These are phyloP conservation scores for Dictyostelium citrinum DNA, from an alignment of 78 protist genomes.

Conservation along the genomic window DNA sequence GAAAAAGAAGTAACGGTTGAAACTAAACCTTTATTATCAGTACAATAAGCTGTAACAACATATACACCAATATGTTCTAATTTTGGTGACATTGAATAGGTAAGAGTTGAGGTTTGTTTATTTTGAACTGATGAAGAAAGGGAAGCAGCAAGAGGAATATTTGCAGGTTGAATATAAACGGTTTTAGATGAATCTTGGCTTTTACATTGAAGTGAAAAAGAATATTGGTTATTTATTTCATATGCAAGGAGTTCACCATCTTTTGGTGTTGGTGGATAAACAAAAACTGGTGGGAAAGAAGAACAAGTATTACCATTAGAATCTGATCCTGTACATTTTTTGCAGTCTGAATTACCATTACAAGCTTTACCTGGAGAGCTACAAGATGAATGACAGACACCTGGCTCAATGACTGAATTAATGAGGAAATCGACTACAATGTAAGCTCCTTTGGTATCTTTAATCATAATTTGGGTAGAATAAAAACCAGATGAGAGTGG, in stretches of 20 bases:
- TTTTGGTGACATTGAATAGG: not conserved
- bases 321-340: not conserved
- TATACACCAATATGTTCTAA: not conserved
- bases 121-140: not conserved
- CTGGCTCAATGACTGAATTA: not conserved
- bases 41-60: slow-evolving; percentile 14
- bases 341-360: not conserved
- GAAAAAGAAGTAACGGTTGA: slow-evolving; percentile 24
- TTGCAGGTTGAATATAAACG: not conserved
- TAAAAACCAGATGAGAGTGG: slow-evolving; percentile 4
- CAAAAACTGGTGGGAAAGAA: not conserved
- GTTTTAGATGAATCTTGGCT: not conserved
- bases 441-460: not conserved
- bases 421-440: slow-evolving; percentile 62
- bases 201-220: not conserved
- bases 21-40: not conserved
- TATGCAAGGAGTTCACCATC: not conserved
- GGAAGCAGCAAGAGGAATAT: not conserved
- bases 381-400: slow-evolving; percentile 8
- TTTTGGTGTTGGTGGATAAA: not conserved
- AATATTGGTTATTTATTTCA: not conserved
- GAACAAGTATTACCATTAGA: not conserved
- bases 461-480: slow-evolving; percentile 26
- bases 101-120: not conserved
- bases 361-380: not conserved